Evolutionary conservation across 1,284 basidiomycete species (phyloP).

Genomic region (Apiotrichum porosum): DNA sequence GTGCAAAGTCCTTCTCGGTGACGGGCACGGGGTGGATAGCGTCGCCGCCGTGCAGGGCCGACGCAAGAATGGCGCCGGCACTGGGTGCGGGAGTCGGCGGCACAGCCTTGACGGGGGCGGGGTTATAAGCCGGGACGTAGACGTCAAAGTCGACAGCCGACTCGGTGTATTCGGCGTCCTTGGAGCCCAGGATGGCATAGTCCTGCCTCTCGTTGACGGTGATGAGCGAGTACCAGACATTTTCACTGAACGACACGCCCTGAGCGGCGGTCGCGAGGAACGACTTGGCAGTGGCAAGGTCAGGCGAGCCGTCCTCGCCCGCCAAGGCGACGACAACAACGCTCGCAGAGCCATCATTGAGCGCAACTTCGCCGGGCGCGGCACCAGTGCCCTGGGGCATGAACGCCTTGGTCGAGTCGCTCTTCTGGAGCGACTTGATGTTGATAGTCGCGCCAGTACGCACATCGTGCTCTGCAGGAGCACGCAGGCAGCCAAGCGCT

Average conservation of each 20-base stretch:
- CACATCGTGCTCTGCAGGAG: constrained; percentile 52
- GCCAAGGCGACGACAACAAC: constrained; percentile 81
- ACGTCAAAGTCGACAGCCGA: constrained; percentile 16
- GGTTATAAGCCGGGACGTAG: constrained; percentile 28
- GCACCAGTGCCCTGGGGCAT: constrained; percentile 68
- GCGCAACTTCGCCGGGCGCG: constrained; percentile 49
- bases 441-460: constrained; percentile 53
- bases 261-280: constrained; percentile 74
- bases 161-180: constrained; percentile 65
- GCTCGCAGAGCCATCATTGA: constrained; percentile 50
- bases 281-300: constrained; percentile 66
- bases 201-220: constrained; percentile 71
- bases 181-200: constrained; percentile 62
- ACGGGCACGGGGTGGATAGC: constrained; percentile 31
- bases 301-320: constrained; percentile 65
- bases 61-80: background rate
- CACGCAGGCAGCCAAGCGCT: constrained; percentile 66
- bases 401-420: constrained; percentile 59
- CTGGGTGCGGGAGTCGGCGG: background rate
- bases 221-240: constrained; percentile 86
- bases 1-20: constrained; percentile 64
- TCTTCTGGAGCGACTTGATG: constrained; percentile 42
- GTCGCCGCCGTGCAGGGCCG: background rate
- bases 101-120: background rate
- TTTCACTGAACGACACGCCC: constrained; percentile 74